A percentile compares a stretch with the other conserved stretches of the same genome.
Evolutionary conservation across 75 land plant genomes (phyloP).

Genomic region (Pseudotsuga menziesii): DNA sequence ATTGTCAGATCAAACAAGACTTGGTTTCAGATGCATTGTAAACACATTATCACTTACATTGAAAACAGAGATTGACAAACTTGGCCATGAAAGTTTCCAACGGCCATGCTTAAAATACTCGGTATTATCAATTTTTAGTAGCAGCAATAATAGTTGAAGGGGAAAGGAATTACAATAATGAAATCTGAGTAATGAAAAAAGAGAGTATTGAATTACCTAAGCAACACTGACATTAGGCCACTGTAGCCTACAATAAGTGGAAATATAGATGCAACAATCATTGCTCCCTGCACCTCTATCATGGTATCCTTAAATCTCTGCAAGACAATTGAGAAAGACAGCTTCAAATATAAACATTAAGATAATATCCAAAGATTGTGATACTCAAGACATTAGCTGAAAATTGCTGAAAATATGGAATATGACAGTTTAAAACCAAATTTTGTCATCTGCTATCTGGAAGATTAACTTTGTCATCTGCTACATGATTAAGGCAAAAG

Average conservation of each 20-base stretch:
- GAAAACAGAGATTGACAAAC: background rate
- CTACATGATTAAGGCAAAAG: background rate
- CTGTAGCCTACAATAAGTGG: conserved; percentile 78
- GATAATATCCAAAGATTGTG: background rate
- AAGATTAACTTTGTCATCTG: background rate
- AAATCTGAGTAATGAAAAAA: too few relatives aligned
- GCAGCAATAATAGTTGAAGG: too few relatives aligned
- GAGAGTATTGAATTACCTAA: conserved; percentile 49
- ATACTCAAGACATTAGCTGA: background rate
- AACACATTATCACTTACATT: background rate
- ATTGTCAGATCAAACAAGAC: background rate
- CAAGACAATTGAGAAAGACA: conserved; percentile 3
- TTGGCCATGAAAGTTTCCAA: too few relatives aligned
- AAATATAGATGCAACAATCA: conserved; percentile 73
- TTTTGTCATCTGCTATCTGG: background rate
- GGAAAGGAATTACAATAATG: too few relatives aligned
- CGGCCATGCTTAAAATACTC: too few relatives aligned
- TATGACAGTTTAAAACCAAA: background rate
- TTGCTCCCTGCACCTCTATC: conserved; percentile 94
- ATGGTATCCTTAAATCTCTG: conserved; percentile 90
- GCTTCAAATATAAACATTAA: background rate
- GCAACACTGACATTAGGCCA: conserved; percentile 81
- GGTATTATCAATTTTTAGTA: too few relatives aligned
- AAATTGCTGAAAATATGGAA: background rate
- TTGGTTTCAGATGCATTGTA: background rate